phyloP scores from a whole-genome alignment of 257 asterid species.

The Scutellaria barbata region DNA sequence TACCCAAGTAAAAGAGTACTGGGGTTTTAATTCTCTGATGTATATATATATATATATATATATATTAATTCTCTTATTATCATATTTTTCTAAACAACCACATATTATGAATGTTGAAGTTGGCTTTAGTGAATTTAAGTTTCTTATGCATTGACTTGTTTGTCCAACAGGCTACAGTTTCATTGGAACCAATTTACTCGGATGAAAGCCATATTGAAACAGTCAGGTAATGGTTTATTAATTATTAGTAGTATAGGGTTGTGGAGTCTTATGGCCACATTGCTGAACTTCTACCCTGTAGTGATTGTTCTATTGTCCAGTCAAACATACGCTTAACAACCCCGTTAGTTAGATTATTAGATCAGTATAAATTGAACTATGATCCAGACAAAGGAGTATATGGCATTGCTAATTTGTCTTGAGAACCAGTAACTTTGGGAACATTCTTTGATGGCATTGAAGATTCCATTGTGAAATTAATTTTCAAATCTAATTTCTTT shows the following conservation, averaged over 20 bases:
- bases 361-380: not conserved
- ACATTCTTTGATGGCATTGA: constrained; percentile 27
- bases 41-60: too few relatives aligned
- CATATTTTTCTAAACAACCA: not conserved
- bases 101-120: not conserved
- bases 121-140: constrained; percentile 8
- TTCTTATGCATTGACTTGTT: constrained; percentile 17
- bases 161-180: not conserved
- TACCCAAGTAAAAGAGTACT: not conserved
- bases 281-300: not conserved
- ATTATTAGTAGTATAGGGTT: not conserved
- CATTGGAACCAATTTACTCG: not conserved
- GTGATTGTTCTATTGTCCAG: not conserved
- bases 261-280: constrained; percentile 11
- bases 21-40: not conserved
- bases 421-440: constrained; percentile 24
- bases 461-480: not conserved
- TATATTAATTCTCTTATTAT: not conserved
- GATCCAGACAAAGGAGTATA: not conserved
- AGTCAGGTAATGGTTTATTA: not conserved
- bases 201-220: not conserved
- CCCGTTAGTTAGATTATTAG: constrained; percentile 7
- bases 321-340: not conserved
- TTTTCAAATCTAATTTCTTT: not conserved
- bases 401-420: constrained; percentile 3